Evolutionary conservation across 371 early-diverging fungal species (phyloP), one percentile per base, ranked within the genome.

Genomic region (Blakeslea trispora): DNA sequence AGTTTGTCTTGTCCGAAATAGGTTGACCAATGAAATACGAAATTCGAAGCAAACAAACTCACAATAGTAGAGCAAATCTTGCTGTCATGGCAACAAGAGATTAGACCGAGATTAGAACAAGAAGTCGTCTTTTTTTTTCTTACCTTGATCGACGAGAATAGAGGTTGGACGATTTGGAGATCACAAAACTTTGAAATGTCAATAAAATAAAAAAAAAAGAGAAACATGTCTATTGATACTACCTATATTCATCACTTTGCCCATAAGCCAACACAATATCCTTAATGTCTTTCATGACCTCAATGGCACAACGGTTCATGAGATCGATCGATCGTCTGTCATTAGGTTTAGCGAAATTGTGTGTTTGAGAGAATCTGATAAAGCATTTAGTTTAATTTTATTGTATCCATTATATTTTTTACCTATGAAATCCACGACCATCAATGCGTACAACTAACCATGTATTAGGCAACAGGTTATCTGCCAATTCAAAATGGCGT

Each of bases 371-470:
- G 72, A 98, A 98, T 53, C 90, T 87, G 56, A 15, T 23, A 15
- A n/a, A n/a, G n/a, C n/a, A n/a, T n/a, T n/a, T n/a, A n/a, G n/a
- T n/a, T n/a, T n/a, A n/a, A n/a, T n/a, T n/a, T n/a, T n/a, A n/a
- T n/a, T n/a, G n/a, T n/a, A n/a, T n/a, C n/a, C n/a, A n/a, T n/a
- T n/a, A 8, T n/a, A 11, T n/a, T 15, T 35, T 14, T 50, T 79
- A 87, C 88, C 82, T 82, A 69, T 94, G 94, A 72, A 98, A 98
- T 37, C 89, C 86, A 63, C 92, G 90, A 9, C 98, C 98, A 62
- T 98, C 98, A 40, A 98, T 79, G 46, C 97, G 89, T 35, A 97
- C 92, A 22, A 95, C 94, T 23, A 97, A 72, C 80, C 82, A 96
- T 40, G 92, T 92, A 57, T 88, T 88, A 11, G 89, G 91, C 28